Conservation (phyloP, 306 rosid genomes). For the Medicago lupulina region DNA sequence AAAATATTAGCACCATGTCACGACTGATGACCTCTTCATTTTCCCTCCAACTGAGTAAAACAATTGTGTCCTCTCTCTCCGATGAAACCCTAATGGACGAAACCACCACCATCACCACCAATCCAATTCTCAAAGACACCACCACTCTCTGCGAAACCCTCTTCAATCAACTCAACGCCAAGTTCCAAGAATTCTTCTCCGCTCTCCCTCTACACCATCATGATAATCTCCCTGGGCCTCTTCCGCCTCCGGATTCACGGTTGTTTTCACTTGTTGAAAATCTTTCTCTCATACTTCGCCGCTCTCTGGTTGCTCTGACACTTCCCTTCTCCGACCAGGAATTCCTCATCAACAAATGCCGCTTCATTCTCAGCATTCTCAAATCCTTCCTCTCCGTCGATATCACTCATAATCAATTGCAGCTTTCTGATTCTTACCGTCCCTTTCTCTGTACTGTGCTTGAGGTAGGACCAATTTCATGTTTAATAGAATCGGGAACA, state of each 20-base stretch:
- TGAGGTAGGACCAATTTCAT: slow-evolving; percentile 53
- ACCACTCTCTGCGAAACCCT: slow-evolving; percentile 49
- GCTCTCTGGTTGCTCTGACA: slow-evolving; percentile 60
- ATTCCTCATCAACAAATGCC: slow-evolving; percentile 47
- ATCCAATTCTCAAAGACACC: slow-evolving; percentile 32
- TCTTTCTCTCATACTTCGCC: slow-evolving; percentile 59
- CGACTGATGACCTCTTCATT: too few species aligned
- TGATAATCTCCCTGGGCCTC: slow-evolving; percentile 20
- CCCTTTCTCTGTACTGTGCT: slow-evolving; percentile 65
- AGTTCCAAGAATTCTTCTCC: slow-evolving; percentile 49
- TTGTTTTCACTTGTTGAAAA: slow-evolving; percentile 51
- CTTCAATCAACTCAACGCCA: slow-evolving; percentile 52
- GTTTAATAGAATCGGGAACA: too few species aligned
- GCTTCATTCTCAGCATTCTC: slow-evolving; percentile 48
- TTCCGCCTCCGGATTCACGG: slow-evolving; percentile 40
- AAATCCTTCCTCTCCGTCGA: slow-evolving; percentile 45
- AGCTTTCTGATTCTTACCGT: slow-evolving; percentile 54
- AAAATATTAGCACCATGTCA: too few species aligned
- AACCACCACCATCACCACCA: not conserved
- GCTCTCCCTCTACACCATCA: slow-evolving; percentile 43
- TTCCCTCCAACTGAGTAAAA: too few species aligned
- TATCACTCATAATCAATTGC: slow-evolving; percentile 43
- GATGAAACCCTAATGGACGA: slow-evolving; percentile 38
- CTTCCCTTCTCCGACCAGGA: slow-evolving; percentile 46
- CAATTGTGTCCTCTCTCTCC: not conserved